Conservation (phyloP, 2,329 filamentous ascomycete genomes). For the Nothomitra cinnamomea region DNA sequence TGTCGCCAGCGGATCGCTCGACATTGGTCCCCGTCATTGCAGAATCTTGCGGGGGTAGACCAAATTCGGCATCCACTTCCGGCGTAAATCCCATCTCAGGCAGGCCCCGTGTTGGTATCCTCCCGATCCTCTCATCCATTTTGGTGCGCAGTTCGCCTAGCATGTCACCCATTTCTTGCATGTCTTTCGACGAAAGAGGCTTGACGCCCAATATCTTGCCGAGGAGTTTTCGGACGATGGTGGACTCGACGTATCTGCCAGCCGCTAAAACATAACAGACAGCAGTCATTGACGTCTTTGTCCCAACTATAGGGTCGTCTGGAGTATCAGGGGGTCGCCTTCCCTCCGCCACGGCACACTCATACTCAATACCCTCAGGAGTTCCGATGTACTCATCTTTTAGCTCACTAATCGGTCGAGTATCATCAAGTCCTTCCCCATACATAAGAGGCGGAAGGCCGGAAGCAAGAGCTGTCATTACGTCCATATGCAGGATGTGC, state of each 20-base stretch:
- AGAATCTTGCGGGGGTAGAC: neutral
- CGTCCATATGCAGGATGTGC: slow-evolving; percentile 31
- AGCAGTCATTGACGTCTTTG: slow-evolving; percentile 23
- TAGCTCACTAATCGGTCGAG: slow-evolving; percentile 28
- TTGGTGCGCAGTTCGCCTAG: slow-evolving; percentile 25
- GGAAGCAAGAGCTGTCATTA: slow-evolving; percentile 31
- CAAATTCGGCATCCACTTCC: slow-evolving; percentile 1
- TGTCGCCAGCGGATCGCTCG: neutral
- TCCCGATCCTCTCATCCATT: slow-evolving; percentile 25
- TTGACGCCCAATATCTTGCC: slow-evolving; percentile 28
- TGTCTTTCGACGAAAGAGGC: slow-evolving; percentile 24
- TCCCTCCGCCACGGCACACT: slow-evolving; percentile 18
- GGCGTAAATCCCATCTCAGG: slow-evolving; percentile 13
- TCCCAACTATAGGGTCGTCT: slow-evolving; percentile 17
- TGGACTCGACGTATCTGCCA: slow-evolving; percentile 24
- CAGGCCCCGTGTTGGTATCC: slow-evolving; percentile 22
- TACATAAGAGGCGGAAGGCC: slow-evolving; percentile 30
- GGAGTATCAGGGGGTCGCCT: slow-evolving; percentile 22
- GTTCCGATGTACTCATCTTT: slow-evolving; percentile 27
- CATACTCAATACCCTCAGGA: slow-evolving; percentile 21
- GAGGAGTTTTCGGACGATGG: slow-evolving; percentile 22
- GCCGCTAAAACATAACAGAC: slow-evolving; percentile 26
- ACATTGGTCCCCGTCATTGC: neutral
- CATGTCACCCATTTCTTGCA: slow-evolving; percentile 26
- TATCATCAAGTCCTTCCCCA: slow-evolving; percentile 21